Conservation (phyloP, 2,329 filamentous ascomycete genomes). For the Ophiostoma quercus region DNA sequence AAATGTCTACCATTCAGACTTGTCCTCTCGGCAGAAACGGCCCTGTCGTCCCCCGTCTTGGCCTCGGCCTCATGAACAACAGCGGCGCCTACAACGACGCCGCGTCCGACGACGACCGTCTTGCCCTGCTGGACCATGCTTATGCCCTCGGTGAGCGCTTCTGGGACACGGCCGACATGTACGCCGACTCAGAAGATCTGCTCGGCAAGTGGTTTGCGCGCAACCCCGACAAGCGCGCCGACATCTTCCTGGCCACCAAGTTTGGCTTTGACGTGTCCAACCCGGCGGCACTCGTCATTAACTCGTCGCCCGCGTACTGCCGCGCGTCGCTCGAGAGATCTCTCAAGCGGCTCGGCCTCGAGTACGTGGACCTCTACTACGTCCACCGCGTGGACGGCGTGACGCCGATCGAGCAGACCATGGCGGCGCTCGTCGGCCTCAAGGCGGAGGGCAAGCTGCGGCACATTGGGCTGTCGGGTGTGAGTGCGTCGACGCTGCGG, state of each 20-base stretch:
- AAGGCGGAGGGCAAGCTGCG: constrained; percentile 50
- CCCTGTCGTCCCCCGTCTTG: constrained; percentile 45
- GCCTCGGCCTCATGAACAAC: constrained; percentile 52
- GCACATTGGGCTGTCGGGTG: constrained; percentile 51
- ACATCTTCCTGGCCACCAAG: constrained; percentile 44
- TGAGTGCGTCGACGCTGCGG: constrained; percentile 45
- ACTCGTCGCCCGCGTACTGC: not conserved
- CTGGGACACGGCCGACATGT: constrained; percentile 48
- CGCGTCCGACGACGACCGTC: constrained; percentile 36
- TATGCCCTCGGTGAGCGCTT: constrained; percentile 44
- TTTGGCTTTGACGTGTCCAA: constrained; percentile 33
- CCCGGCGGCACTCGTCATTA: constrained; percentile 22
- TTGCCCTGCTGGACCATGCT: constrained; percentile 42
- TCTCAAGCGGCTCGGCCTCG: constrained; percentile 44
- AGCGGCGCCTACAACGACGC: constrained; percentile 35
- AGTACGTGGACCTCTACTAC: constrained; percentile 53
- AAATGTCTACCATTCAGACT: constrained; percentile 30
- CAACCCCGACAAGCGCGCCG: constrained; percentile 39
- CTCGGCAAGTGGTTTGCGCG: constrained; percentile 49
- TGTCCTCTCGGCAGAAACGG: constrained; percentile 48
- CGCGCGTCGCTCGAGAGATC: constrained; percentile 32
- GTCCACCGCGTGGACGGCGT: constrained; percentile 46
- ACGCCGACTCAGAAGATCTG: constrained; percentile 45
- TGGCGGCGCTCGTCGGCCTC: constrained; percentile 44
- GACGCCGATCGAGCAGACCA: constrained; percentile 45